A percentile compares a stretch with the other conserved stretches of the same genome.
Conservation (phyloP, 2,329 filamentous ascomycete genomes). For the Sporothrix brasiliensis region DNA sequence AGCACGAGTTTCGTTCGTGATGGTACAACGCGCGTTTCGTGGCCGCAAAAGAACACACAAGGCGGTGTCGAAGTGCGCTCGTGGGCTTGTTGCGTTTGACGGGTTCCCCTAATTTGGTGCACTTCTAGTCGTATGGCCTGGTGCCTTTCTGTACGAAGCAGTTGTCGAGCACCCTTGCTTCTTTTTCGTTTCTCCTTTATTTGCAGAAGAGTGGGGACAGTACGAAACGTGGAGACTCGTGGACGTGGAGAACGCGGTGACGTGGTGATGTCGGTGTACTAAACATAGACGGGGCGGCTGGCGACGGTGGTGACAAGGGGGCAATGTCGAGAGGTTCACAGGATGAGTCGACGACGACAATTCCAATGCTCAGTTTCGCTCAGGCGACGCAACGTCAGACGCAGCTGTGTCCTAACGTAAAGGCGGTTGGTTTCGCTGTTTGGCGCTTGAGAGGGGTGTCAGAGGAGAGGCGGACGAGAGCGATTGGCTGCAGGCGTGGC, state of each 20-base stretch:
- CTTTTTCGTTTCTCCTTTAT: slow-evolving; percentile 27
- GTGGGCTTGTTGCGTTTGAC: slow-evolving; percentile 14
- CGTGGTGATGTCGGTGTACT: slow-evolving; percentile 31
- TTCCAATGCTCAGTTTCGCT: background rate
- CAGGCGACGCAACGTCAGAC: background rate
- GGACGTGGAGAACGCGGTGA: slow-evolving; percentile 30
- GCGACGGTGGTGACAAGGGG: background rate
- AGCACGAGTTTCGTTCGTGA: background rate
- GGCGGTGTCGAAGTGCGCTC: background rate
- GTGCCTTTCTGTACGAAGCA: background rate
- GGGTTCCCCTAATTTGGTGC: slow-evolving; percentile 10
- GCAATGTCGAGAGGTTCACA: background rate
- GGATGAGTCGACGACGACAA: background rate
- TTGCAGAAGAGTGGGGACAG: slow-evolving; percentile 28
- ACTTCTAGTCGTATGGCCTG: slow-evolving; percentile 22
- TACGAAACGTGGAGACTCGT: slow-evolving; percentile 31
- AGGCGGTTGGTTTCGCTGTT: slow-evolving; percentile 9
- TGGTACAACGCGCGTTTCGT: background rate
- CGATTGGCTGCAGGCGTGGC: slow-evolving; percentile 14
- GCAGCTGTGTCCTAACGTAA: background rate
- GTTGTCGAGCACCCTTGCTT: slow-evolving; percentile 3
- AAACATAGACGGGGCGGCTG: background rate
- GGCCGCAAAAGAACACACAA: slow-evolving; percentile 19
- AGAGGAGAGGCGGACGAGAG: background rate
- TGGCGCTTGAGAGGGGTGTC: slow-evolving; percentile 13